Evolutionary conservation across 768 basidiomycete genomes (phyloP).

Genomic region (Amanita rimosa): DNA sequence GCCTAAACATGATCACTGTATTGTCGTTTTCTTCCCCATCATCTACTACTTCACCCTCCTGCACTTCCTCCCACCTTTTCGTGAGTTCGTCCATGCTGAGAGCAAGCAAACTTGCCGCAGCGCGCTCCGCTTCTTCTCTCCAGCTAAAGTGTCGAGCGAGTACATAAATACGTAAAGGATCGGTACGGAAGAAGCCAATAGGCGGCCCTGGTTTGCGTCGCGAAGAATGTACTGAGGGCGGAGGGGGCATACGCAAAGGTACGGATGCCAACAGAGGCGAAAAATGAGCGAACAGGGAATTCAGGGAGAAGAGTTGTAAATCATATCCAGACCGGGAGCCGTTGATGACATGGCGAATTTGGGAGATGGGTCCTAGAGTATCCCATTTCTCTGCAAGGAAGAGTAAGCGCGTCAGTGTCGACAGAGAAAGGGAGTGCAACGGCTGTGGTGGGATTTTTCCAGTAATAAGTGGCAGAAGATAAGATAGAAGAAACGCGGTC

Average conservation of each 20-base stretch:
- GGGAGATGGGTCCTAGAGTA: constrained; percentile 17
- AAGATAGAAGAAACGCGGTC: constrained; percentile 35
- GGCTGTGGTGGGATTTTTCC: constrained; percentile 21
- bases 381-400: constrained; percentile 63
- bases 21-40: not conserved
- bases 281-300: constrained; percentile 35
- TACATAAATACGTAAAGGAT: constrained; percentile 36
- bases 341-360: constrained; percentile 36
- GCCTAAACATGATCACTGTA: constrained; percentile 29
- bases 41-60: constrained; percentile 24
- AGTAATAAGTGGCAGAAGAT: constrained; percentile 24
- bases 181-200: constrained; percentile 27
- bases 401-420: constrained; percentile 43
- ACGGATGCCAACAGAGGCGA: constrained; percentile 35
- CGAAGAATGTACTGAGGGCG: not conserved
- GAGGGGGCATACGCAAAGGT: constrained; percentile 19
- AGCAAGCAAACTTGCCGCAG: constrained; percentile 37
- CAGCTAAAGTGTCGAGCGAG: constrained; percentile 46
- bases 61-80: constrained; percentile 39
- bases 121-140: constrained; percentile 37
- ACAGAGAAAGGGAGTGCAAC: constrained; percentile 27
- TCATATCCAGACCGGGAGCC: constrained; percentile 29
- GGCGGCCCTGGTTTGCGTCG: constrained; percentile 16
- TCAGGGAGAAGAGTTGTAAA: constrained; percentile 30
- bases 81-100: constrained; percentile 27